Percentiles rank a stretch among this genome's conserved stretches.
Evolutionary conservation across 495 filamentous ascomycete species (phyloP).

Genomic region (Alectoria sarmentosa): DNA sequence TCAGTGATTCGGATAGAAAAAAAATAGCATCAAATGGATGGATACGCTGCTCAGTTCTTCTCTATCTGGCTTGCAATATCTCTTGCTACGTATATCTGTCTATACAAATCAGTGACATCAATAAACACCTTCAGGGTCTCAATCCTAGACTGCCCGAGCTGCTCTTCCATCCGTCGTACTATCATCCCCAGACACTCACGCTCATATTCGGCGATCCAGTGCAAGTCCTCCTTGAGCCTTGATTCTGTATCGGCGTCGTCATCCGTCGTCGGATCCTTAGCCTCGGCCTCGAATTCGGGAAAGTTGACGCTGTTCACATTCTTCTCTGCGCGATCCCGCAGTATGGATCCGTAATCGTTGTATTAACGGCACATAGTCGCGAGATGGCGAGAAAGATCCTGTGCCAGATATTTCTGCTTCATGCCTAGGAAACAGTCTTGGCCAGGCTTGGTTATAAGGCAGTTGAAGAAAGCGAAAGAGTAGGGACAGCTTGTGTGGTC

Average conservation of each 20-base stretch:
- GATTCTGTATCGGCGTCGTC: too few relatives aligned
- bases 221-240: neutral
- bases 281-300: slow-evolving; percentile 28
- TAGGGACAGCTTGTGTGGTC: slow-evolving; percentile 36
- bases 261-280: slow-evolving; percentile 10
- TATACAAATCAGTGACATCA: neutral
- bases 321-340: slow-evolving; percentile 30
- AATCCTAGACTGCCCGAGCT: neutral
- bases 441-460: slow-evolving; percentile 20
- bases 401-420: slow-evolving; percentile 28
- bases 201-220: slow-evolving; percentile 30
- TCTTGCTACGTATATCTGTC: neutral
- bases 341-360: slow-evolving; percentile 35
- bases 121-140: neutral
- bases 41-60: too few relatives aligned
- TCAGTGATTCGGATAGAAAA: too few relatives aligned
- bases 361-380: slow-evolving; percentile 37
- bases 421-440: slow-evolving; percentile 4
- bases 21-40: too few relatives aligned
- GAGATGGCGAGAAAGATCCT: slow-evolving; percentile 29
- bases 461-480: slow-evolving; percentile 34
- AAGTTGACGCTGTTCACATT: slow-evolving; percentile 40
- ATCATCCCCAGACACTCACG: too few relatives aligned
- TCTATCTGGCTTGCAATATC: too few relatives aligned
- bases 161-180: slow-evolving; percentile 16